phyloP scores from a whole-genome alignment of 2,329 filamentous ascomycete genomes.

The Pezicula neosporulosa region DNA sequence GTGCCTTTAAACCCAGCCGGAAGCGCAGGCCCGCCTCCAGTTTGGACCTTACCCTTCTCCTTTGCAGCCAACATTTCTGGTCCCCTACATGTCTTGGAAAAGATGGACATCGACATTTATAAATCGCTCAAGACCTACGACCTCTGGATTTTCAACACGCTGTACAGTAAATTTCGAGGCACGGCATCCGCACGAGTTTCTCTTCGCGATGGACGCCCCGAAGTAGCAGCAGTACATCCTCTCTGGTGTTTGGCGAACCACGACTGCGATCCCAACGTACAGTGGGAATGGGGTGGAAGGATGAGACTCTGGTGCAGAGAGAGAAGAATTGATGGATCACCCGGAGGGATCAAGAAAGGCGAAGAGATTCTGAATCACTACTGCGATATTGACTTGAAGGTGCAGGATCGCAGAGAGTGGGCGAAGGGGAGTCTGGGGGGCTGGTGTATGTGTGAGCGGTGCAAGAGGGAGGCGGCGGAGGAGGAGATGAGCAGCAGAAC shows the following conservation, averaged over 20 bases:
- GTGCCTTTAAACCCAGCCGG: constrained; percentile 47
- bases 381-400: constrained; percentile 77
- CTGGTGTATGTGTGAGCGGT: constrained; percentile 81
- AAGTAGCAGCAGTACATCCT: constrained; percentile 90
- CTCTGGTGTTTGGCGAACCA: constrained; percentile 97
- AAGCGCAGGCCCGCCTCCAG: constrained; percentile 48
- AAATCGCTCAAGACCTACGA: constrained; percentile 56
- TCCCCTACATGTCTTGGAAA: constrained; percentile 75
- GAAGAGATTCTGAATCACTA: constrained; percentile 94
- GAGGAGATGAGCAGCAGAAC: constrained; percentile 13
- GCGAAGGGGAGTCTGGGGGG: constrained; percentile 84
- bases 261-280: constrained; percentile 90
- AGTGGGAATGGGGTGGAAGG: constrained; percentile 85
- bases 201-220: constrained; percentile 73
- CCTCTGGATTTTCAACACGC: constrained; percentile 83
- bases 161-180: constrained; percentile 89
- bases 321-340: constrained; percentile 47
- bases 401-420: constrained; percentile 84
- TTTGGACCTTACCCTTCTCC: constrained; percentile 72
- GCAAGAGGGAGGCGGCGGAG: constrained; percentile 62
- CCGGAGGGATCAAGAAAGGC: constrained; percentile 66
- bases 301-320: constrained; percentile 68
- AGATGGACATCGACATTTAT: constrained; percentile 81
- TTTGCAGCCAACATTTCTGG: constrained; percentile 73
- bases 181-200: constrained; percentile 85